Conservation (phyloP, 345 rosid genomes). For the Eucalyptus pumila region DNA sequence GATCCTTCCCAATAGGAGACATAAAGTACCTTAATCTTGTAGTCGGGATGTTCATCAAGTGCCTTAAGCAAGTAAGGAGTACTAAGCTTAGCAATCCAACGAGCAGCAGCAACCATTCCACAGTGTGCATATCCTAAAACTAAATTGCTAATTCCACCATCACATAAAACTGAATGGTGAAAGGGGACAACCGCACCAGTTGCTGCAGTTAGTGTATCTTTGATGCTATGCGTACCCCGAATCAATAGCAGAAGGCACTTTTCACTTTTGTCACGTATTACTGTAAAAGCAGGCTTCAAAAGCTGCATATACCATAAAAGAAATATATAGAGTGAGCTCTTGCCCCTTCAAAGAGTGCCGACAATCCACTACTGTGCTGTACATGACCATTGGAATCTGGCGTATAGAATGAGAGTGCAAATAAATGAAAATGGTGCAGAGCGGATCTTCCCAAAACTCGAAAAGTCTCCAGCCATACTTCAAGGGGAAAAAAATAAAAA, state of each 20-base stretch:
- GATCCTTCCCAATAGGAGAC: not conserved
- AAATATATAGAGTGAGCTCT: not conserved
- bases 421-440: not conserved
- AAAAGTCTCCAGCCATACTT: not conserved
- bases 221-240: slow-evolving; percentile 94
- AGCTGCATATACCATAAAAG: slow-evolving; percentile 32
- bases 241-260: slow-evolving; percentile 70
- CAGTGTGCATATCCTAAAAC: slow-evolving; percentile 96
- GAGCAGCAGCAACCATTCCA: slow-evolving; percentile 99
- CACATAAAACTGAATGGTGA: slow-evolving; percentile 92
- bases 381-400: not conserved
- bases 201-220: slow-evolving; percentile 94
- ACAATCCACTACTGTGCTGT: not conserved
- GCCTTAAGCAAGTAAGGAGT: slow-evolving; percentile 70
- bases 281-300: slow-evolving; percentile 93
- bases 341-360: not conserved
- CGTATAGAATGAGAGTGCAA: not conserved
- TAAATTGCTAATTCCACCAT: slow-evolving; percentile 91
- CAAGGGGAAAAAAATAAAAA: not conserved
- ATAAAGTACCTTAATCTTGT: slow-evolving; percentile 55
- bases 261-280: slow-evolving; percentile 55
- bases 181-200: slow-evolving; percentile 98
- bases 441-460: not conserved
- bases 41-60: slow-evolving; percentile 58
- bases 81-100: slow-evolving; percentile 92